Percentiles rank a stretch among this genome's conserved stretches.
Evolutionary conservation across 108 stramenopile species (phyloP).

Genomic region (Pseudonitzschia multistriata): DNA sequence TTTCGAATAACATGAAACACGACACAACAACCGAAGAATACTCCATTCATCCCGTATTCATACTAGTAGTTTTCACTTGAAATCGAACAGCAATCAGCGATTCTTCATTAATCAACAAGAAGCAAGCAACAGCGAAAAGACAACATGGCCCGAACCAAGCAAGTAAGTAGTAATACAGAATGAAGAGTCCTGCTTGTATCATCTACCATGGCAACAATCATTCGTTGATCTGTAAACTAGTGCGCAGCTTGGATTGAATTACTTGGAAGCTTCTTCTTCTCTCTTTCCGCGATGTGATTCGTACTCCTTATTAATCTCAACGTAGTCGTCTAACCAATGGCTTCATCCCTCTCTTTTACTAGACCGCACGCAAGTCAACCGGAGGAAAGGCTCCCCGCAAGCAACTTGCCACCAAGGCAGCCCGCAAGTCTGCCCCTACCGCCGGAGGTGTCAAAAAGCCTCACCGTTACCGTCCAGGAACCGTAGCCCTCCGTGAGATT

Average conservation of each 20-base stretch:
- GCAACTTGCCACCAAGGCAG: slow-evolving; percentile 66
- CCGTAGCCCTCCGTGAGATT: slow-evolving; percentile 86
- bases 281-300: background rate
- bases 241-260: too few species aligned
- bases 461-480: slow-evolving; percentile 83
- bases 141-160: slow-evolving; percentile 90
- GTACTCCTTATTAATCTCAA: background rate
- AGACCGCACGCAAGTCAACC: slow-evolving; percentile 97
- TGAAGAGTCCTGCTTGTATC: background rate
- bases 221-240: too few species aligned
- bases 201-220: too few species aligned
- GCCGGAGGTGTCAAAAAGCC: slow-evolving; percentile 89
- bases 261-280: too few species aligned
- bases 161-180: slow-evolving; percentile 15
- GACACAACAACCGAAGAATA: background rate
- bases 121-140: slow-evolving; percentile 1
- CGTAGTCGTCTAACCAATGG: background rate
- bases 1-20: background rate
- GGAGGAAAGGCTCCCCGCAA: slow-evolving; percentile 97
- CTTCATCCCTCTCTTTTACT: slow-evolving; percentile 30
- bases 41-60: background rate
- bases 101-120: background rate
- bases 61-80: background rate
- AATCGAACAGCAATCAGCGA: background rate
- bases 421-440: slow-evolving; percentile 85